These are phyloP conservation scores for Diutina ranongensis DNA, from an alignment of 1,139 yeast genomes.

Conservation along the genomic window DNA sequence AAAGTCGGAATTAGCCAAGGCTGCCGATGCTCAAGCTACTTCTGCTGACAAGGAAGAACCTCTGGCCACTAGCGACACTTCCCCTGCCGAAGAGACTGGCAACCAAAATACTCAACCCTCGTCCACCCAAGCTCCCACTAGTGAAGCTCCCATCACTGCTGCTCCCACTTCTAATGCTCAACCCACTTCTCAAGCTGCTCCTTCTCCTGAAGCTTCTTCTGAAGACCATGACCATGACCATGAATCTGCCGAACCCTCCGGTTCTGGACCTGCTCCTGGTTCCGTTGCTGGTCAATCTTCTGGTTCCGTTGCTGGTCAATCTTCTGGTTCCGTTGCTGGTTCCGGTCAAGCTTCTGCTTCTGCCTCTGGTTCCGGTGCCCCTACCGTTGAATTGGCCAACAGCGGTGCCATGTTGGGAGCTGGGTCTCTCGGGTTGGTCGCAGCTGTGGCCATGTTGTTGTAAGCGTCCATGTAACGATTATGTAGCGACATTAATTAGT, in stretches of 20 bases:
- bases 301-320: neutral
- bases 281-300: neutral
- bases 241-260: neutral
- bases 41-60: neutral
- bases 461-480: neutral
- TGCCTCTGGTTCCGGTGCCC: neutral
- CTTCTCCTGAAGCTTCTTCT: neutral
- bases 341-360: neutral
- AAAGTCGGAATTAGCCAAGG: neutral
- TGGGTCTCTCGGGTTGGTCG: constrained; percentile 5
- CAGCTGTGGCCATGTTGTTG: constrained; percentile 2
- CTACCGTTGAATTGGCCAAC: neutral
- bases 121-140: neutral
- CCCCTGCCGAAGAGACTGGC: neutral
- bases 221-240: neutral
- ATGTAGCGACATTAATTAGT: neutral
- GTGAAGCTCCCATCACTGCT: neutral
- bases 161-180: neutral
- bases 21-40: neutral
- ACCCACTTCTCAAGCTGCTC: neutral
- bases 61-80: neutral
- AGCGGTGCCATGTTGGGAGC: constrained; percentile 5
- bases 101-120: no score
- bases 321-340: neutral
- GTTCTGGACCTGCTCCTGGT: neutral